These are phyloP conservation scores for Atkinsonella hypoxylon DNA, from an alignment of 2,329 filamentous ascomycete species.

Conservation along the genomic window DNA sequence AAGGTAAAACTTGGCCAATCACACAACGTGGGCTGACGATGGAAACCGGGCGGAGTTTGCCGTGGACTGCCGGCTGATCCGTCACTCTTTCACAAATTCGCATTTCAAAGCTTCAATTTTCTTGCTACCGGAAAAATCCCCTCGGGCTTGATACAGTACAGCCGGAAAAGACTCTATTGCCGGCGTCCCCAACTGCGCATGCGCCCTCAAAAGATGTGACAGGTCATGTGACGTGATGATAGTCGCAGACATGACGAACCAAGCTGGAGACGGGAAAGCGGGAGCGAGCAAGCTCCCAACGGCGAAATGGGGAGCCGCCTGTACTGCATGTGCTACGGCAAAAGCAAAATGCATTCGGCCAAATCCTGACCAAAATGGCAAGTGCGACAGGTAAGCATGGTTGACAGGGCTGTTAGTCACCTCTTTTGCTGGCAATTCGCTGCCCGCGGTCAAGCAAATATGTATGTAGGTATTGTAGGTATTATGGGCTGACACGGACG, in stretches of 20 bases:
- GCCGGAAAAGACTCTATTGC: neutral
- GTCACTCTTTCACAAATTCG: neutral
- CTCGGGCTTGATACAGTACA: conserved; percentile 9
- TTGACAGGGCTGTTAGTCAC: neutral
- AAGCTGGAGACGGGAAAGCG: neutral
- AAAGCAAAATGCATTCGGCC: conserved; percentile 39
- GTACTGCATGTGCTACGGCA: conserved; percentile 33
- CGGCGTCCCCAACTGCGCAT: neutral
- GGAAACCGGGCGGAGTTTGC: conserved; percentile 9
- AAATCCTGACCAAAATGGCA: conserved; percentile 22
- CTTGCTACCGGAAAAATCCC: conserved; percentile 8
- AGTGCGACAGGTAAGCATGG: conserved; percentile 31
- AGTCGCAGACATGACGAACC: conserved; percentile 3
- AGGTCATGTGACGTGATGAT: conserved; percentile 7
- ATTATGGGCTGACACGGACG: conserved; percentile 2
- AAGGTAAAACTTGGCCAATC: conserved; percentile 6
- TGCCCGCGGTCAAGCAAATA: neutral
- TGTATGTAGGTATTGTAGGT: neutral
- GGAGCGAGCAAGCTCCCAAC: conserved; percentile 21
- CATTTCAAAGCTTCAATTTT: neutral
- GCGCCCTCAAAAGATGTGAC: neutral
- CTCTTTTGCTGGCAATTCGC: neutral
- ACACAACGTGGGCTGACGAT: neutral
- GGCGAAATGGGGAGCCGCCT: conserved; percentile 38
- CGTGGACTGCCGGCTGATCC: conserved; percentile 1